Evolutionary conservation across 1,284 basidiomycete species (phyloP).

Genomic region (Fistulinella cinereoalba): DNA sequence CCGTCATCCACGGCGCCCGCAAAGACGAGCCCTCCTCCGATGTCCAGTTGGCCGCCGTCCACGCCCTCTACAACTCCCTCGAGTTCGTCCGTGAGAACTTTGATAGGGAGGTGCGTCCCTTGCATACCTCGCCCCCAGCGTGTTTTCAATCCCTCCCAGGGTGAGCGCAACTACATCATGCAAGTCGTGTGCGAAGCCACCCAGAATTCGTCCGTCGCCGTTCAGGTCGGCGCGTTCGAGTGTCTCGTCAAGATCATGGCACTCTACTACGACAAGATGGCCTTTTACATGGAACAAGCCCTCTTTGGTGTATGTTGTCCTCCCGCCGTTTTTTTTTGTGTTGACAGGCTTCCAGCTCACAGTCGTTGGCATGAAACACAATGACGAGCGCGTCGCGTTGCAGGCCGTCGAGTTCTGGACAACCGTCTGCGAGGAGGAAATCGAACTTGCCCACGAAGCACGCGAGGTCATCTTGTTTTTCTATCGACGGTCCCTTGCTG

Average conservation of each 20-base stretch:
- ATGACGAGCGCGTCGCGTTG: constrained; percentile 87
- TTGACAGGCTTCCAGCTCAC: constrained; percentile 64
- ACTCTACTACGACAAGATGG: constrained; percentile 99
- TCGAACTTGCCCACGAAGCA: constrained; percentile 89
- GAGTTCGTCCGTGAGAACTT: constrained; percentile 99
- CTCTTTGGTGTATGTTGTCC: constrained; percentile 81
- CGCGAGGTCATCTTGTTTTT: constrained; percentile 63
- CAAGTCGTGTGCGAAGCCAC: constrained; percentile 99
- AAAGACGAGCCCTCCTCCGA: constrained; percentile 94
- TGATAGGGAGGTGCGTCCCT: constrained; percentile 77
- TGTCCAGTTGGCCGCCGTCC: constrained; percentile 93
- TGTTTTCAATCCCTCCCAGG: constrained; percentile 46
- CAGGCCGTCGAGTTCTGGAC: constrained; percentile 99
- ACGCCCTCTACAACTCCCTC: constrained; percentile 92
- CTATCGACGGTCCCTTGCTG: constrained; percentile 2
- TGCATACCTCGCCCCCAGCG: background rate
- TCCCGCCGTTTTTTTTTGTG: constrained; percentile 2
- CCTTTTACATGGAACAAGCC: constrained; percentile 98
- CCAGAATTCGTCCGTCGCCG: constrained; percentile 73
- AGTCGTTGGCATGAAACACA: constrained; percentile 97
- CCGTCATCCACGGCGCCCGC: constrained; percentile 96
- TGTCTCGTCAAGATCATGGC: constrained; percentile 97
- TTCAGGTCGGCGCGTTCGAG: constrained; percentile 93
- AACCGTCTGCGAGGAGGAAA: constrained; percentile 97
- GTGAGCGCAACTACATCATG: constrained; percentile 99